These are phyloP conservation scores for Geoglossum glabrum DNA, from an alignment of 495 filamentous ascomycete species.

Conservation along the genomic window DNA sequence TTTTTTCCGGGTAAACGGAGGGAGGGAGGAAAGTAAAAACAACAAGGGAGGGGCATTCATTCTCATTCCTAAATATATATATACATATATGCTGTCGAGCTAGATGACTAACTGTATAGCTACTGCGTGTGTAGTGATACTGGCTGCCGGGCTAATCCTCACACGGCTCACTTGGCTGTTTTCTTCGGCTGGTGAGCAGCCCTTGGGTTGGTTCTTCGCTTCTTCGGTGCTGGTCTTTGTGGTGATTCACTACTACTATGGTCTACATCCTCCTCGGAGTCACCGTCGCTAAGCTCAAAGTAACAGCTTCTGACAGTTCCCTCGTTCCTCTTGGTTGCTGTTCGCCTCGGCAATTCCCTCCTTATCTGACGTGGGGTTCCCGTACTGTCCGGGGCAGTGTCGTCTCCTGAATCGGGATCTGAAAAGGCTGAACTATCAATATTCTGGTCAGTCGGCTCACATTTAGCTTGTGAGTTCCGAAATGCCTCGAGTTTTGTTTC, in stretches of 20 bases:
- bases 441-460: no score
- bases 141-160: no score
- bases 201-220: neutral
- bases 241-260: neutral
- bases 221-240: neutral
- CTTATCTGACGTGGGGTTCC: neutral
- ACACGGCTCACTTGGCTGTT: neutral
- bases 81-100: no score
- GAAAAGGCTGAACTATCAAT: neutral
- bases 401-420: neutral
- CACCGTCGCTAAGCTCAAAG: slow-evolving; percentile 16
- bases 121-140: no score
- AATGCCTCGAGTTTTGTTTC: no score
- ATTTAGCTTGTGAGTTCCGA: no score
- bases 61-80: no score
- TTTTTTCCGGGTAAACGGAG: no score
- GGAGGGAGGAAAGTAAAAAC: no score
- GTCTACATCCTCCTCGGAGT: slow-evolving; percentile 12
- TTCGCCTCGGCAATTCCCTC: slow-evolving; percentile 12
- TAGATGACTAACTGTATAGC: no score
- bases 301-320: slow-evolving; percentile 16
- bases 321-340: slow-evolving; percentile 14
- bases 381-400: neutral
- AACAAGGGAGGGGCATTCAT: no score
- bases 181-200: neutral